These are phyloP conservation scores for Diaporthe capsici DNA, from an alignment of 2,329 filamentous ascomycete genomes.

Conservation along the genomic window DNA sequence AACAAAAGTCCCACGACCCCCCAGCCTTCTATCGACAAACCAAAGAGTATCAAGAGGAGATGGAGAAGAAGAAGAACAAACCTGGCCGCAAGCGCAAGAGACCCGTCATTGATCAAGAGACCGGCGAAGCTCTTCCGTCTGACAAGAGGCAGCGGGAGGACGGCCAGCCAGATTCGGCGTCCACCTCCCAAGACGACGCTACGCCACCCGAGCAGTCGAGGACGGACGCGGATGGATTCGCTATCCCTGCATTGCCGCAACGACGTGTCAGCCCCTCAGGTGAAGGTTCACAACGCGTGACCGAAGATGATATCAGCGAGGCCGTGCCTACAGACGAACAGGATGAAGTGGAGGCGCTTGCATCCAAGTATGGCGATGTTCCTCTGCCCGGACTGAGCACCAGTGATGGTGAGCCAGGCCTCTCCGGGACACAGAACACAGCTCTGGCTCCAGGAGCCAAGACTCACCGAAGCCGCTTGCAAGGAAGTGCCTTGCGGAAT, in stretches of 20 bases:
- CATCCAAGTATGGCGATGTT: constrained; percentile 59
- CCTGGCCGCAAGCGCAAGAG: constrained; percentile 60
- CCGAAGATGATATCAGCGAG: constrained; percentile 48
- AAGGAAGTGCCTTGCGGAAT: constrained; percentile 40
- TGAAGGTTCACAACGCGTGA: constrained; percentile 40
- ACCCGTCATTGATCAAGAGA: constrained; percentile 46
- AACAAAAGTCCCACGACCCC: constrained; percentile 83
- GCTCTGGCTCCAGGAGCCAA: constrained; percentile 36
- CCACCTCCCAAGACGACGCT: constrained; percentile 46
- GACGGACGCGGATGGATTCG: constrained; percentile 77
- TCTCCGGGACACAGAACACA: background rate
- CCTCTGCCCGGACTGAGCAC: constrained; percentile 27
- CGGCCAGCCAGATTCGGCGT: background rate
- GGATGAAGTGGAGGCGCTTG: constrained; percentile 50
- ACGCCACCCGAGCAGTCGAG: constrained; percentile 51
- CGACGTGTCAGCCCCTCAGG: constrained; percentile 37
- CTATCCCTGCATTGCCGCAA: constrained; percentile 68
- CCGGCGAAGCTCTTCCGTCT: constrained; percentile 48
- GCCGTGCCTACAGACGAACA: constrained; percentile 42
- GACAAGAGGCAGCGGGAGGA: constrained; percentile 42
- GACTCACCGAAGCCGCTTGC: constrained; percentile 39
- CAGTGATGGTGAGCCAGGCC: background rate
- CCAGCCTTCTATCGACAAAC: constrained; percentile 83
- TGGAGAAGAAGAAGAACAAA: constrained; percentile 60
- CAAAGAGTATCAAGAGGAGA: constrained; percentile 69